phyloP scores from a whole-genome alignment of 164 flowering plant species.

The Houttuynia cordata region DNA sequence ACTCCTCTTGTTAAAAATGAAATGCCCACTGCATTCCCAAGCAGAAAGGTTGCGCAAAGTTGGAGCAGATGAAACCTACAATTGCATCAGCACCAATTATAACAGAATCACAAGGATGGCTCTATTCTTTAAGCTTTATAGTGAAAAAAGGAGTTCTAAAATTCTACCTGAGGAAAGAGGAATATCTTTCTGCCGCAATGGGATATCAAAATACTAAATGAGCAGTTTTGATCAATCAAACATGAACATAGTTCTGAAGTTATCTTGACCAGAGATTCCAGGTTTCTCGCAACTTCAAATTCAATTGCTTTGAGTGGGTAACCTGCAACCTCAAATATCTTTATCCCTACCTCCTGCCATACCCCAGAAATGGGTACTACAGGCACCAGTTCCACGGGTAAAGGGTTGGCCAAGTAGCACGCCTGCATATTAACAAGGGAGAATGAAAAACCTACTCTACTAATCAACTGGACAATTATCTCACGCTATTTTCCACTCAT shows the following conservation, averaged over 20 bases:
- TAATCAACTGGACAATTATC: neutral
- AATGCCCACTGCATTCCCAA: slow-evolving; percentile 30
- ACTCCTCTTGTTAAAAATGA: slow-evolving; percentile 14
- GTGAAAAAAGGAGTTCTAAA: neutral
- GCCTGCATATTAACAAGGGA: slow-evolving; percentile 9
- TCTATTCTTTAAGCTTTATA: too few relatives aligned
- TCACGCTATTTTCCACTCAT: neutral
- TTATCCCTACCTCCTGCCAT: slow-evolving; percentile 7
- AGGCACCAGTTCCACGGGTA: slow-evolving; percentile 22
- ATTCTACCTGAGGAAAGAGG: slow-evolving; percentile 24
- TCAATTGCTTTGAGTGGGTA: slow-evolving; percentile 19
- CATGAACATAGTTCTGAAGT: slow-evolving; percentile 15
- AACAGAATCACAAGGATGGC: neutral
- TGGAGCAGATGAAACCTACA: slow-evolving; percentile 2
- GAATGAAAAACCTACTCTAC: neutral
- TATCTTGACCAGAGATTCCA: slow-evolving; percentile 8
- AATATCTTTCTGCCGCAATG: slow-evolving; percentile 18
- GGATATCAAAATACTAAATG: slow-evolving; percentile 18
- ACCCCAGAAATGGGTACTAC: slow-evolving; percentile 8
- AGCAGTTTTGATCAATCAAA: slow-evolving; percentile 9
- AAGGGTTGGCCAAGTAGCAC: slow-evolving; percentile 23
- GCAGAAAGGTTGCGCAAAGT: slow-evolving; percentile 12
- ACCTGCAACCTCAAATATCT: slow-evolving; percentile 9
- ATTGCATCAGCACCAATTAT: neutral
- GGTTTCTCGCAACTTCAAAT: slow-evolving; percentile 8